Percentiles rank a stretch among this genome's conserved stretches.
Evolutionary conservation across 306 rosid genomes (phyloP).

Genomic region (Boehmeria nivea): DNA sequence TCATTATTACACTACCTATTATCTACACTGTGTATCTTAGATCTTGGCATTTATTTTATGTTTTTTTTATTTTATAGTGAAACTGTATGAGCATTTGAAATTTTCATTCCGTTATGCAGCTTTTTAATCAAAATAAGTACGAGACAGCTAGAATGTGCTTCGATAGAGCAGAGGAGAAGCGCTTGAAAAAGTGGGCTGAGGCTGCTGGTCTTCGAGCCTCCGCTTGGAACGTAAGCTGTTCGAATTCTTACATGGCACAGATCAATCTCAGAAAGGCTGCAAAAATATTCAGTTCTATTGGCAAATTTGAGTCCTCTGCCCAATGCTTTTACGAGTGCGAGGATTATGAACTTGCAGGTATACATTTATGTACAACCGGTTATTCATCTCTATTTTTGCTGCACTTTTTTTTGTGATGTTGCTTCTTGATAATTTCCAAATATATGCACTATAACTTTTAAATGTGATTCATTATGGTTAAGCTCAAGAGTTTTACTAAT

Average conservation of each 20-base stretch:
- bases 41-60: neutral
- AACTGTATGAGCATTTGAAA: neutral
- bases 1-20: too few relatives aligned
- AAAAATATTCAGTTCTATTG: constrained; percentile 37
- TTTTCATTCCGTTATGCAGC: constrained; percentile 23
- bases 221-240: constrained; percentile 29
- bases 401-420: too few relatives aligned
- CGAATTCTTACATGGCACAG: constrained; percentile 24
- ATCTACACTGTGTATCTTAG: too few relatives aligned
- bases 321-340: constrained; percentile 47
- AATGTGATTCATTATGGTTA: neutral
- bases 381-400: neutral
- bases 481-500: too few relatives aligned
- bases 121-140: constrained; percentile 36
- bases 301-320: constrained; percentile 43
- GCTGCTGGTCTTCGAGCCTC: constrained; percentile 44
- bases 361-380: neutral
- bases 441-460: neutral
- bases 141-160: constrained; percentile 52
- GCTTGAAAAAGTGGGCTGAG: constrained; percentile 38
- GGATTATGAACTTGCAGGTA: constrained; percentile 47
- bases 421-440: neutral
- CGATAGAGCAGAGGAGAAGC: constrained; percentile 39
- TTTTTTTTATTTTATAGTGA: neutral
- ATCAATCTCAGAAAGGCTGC: constrained; percentile 46